A percentile compares a stretch with the other conserved stretches of the same genome.
phyloP scores from a whole-genome alignment of 1,139 yeast genomes.

The Suhomyces chickasaworum region DNA sequence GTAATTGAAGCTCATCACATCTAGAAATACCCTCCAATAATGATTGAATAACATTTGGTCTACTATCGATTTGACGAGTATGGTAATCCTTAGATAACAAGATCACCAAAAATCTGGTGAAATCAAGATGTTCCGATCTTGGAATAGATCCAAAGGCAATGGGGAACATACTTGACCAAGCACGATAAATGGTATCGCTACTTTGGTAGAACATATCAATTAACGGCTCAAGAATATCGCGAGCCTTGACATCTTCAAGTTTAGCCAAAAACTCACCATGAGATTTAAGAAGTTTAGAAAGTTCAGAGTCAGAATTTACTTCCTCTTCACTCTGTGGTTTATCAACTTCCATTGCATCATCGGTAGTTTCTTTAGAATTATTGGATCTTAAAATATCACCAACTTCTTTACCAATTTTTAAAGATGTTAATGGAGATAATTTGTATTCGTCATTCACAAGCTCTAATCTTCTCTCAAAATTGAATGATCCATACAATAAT shows the following conservation, averaged over 20 bases:
- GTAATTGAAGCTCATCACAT: constrained; percentile 75
- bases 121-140: constrained; percentile 78
- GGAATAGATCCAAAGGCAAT: constrained; percentile 73
- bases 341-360: constrained; percentile 29
- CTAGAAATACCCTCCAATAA: constrained; percentile 78
- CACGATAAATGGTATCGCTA: constrained; percentile 74
- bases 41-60: constrained; percentile 87
- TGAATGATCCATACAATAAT: constrained; percentile 77
- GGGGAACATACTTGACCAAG: constrained; percentile 88
- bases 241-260: constrained; percentile 52
- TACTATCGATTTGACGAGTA: constrained; percentile 78
- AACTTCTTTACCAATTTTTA: constrained; percentile 4
- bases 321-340: constrained; percentile 4
- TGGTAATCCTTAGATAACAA: constrained; percentile 90
- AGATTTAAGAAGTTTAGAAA: constrained; percentile 42
- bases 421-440: constrained; percentile 9
- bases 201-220: constrained; percentile 83
- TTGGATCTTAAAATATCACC: constrained; percentile 1
- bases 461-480: constrained; percentile 47
- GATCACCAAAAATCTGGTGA: constrained; percentile 75
- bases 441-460: constrained; percentile 51
- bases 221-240: constrained; percentile 67
- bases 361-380: constrained; percentile 9
- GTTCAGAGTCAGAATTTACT: constrained; percentile 6
- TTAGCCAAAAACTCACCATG: constrained; percentile 55